phyloP scores from a whole-genome alignment of 2,329 filamentous ascomycete species.

The Cytospora leucostoma region DNA sequence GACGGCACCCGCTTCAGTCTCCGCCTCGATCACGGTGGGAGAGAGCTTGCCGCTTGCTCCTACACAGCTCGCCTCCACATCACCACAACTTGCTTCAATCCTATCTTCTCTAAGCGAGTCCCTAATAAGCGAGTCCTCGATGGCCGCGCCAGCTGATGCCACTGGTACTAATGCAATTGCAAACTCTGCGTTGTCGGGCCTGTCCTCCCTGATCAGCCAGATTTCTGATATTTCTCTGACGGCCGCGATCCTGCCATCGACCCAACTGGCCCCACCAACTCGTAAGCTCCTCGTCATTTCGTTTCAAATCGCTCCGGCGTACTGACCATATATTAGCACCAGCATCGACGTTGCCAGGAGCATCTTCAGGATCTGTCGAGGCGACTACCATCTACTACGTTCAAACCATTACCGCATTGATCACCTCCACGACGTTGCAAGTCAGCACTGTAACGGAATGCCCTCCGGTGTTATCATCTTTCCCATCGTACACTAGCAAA shows the following conservation, averaged over 20 bases:
- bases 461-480: conserved; percentile 3
- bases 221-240: conserved; percentile 24
- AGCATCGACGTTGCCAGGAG: not conserved
- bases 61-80: not conserved
- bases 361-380: conserved; percentile 4
- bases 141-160: not conserved
- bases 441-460: conserved; percentile 18
- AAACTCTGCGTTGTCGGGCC: conserved; percentile 17
- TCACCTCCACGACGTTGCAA: conserved; percentile 19
- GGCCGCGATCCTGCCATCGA: not conserved
- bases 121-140: conserved; percentile 3
- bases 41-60: conserved; percentile 10
- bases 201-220: conserved; percentile 26
- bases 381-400: conserved; percentile 27
- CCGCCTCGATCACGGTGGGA: conserved; percentile 17
- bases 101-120: conserved; percentile 25
- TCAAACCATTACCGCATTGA: conserved; percentile 26
- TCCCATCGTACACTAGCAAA: not conserved
- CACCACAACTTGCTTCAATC: conserved; percentile 18
- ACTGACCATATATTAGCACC: conserved; percentile 7
- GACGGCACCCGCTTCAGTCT: conserved; percentile 13
- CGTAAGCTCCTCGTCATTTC: not conserved
- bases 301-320: not conserved
- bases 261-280: conserved; percentile 4
- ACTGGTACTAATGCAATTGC: conserved; percentile 12